Percentiles rank a stretch among this genome's conserved stretches.
These are phyloP conservation scores for Grigorovia yakushimaensis DNA, from an alignment of 805 yeast genomes.

Conservation along the genomic window DNA sequence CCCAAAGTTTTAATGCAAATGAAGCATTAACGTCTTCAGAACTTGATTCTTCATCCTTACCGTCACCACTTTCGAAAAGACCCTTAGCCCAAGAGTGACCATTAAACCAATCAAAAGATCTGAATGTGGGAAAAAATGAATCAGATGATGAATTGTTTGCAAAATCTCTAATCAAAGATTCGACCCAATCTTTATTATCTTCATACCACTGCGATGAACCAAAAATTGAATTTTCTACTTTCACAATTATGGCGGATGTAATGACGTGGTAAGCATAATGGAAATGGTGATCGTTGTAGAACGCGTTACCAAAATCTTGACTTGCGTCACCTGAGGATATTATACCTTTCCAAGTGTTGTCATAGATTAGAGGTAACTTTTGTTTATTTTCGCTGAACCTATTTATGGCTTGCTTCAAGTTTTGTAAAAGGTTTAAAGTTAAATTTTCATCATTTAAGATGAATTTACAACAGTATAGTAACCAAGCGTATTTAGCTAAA, in stretches of 20 bases:
- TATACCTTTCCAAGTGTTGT: conserved; percentile 68
- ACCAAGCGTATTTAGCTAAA: conserved; percentile 82
- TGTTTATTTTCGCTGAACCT: conserved; percentile 65
- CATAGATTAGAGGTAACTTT: conserved; percentile 65
- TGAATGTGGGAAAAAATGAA: conserved; percentile 49
- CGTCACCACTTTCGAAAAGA: conserved; percentile 58
- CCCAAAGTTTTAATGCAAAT: conserved; percentile 62
- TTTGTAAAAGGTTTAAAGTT: conserved; percentile 42
- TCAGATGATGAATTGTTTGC: conserved; percentile 52
- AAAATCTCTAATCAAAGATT: conserved; percentile 53
- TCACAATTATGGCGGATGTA: conserved; percentile 55
- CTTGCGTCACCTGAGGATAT: conserved; percentile 44
- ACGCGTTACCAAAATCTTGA: conserved; percentile 65
- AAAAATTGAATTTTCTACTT: conserved; percentile 33
- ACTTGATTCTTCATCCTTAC: conserved; percentile 65
- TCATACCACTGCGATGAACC: conserved; percentile 35
- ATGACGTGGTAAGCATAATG: conserved; percentile 69
- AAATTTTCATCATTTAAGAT: conserved; percentile 48
- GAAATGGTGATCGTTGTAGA: conserved; percentile 68
- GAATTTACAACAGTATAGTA: conserved; percentile 61
- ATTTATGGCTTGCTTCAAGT: conserved; percentile 57
- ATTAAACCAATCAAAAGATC: conserved; percentile 65
- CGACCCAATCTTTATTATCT: conserved; percentile 42
- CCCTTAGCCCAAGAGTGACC: conserved; percentile 81
- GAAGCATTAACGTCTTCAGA: conserved; percentile 68